Evolutionary conservation across 495 filamentous ascomycete species (phyloP).

Genomic region (Immersiella caudata): DNA sequence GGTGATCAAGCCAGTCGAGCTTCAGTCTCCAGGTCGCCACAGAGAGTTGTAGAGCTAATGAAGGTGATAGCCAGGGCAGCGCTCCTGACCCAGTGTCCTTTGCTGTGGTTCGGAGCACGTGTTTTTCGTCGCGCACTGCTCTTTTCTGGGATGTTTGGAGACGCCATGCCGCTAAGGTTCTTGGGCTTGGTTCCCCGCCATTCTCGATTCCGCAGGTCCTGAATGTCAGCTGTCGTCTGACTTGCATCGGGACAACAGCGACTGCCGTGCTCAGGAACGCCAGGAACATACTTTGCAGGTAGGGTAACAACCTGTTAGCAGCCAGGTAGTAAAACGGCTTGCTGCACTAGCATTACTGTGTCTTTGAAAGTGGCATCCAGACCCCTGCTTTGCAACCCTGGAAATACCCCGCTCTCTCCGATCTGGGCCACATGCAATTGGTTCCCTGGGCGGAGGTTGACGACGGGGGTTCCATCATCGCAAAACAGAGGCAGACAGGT

Average conservation of each 20-base stretch:
- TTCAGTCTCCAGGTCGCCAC: too few species aligned
- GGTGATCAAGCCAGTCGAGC: too few species aligned
- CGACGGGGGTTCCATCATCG: background rate
- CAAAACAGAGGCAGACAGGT: background rate
- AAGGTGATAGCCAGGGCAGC: too few species aligned
- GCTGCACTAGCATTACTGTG: too few species aligned
- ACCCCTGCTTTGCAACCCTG: background rate
- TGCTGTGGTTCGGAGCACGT: background rate
- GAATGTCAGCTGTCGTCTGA: background rate
- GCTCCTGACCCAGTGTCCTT: background rate
- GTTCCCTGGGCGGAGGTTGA: background rate
- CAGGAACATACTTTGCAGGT: too few species aligned
- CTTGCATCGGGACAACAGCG: background rate
- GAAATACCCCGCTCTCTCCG: background rate
- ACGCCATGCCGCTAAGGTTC: background rate
- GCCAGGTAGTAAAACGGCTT: too few species aligned
- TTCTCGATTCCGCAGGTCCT: background rate
- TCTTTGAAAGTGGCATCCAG: background rate
- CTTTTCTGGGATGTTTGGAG: background rate
- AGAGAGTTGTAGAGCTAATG: too few species aligned
- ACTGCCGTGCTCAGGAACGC: background rate
- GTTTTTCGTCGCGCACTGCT: background rate
- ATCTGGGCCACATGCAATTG: background rate
- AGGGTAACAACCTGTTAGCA: too few species aligned
- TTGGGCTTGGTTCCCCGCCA: background rate